Evolutionary conservation across 2,329 filamentous ascomycete species (phyloP).

Genomic region (Fusarium mangiferae): DNA sequence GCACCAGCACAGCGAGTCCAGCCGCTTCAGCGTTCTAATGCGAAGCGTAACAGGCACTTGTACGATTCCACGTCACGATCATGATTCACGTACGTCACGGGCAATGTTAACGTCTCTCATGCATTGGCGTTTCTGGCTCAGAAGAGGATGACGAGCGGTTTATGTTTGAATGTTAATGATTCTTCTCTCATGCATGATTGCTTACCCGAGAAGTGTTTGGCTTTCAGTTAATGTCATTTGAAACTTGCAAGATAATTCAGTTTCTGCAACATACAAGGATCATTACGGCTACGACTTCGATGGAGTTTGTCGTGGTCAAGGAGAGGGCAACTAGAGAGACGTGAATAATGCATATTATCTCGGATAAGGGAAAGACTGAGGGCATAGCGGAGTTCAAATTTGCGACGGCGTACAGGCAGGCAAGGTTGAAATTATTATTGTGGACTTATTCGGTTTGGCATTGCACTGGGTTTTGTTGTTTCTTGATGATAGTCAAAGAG

Average conservation of each 20-base stretch:
- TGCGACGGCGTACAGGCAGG: slow-evolving; percentile 40
- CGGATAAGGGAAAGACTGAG: slow-evolving; percentile 13
- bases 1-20: slow-evolving; percentile 34
- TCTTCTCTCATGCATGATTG: slow-evolving; percentile 34
- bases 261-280: slow-evolving; percentile 21
- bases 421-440: slow-evolving; percentile 29
- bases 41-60: slow-evolving; percentile 33
- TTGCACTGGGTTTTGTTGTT: slow-evolving; percentile 26
- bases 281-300: slow-evolving; percentile 23
- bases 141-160: slow-evolving; percentile 35
- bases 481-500: slow-evolving; percentile 24
- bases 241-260: slow-evolving; percentile 16
- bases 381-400: slow-evolving; percentile 33
- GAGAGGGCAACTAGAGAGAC: slow-evolving; percentile 10
- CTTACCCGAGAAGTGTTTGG: slow-evolving; percentile 20
- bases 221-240: slow-evolving; percentile 25
- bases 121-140: slow-evolving; percentile 54
- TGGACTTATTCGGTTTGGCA: slow-evolving; percentile 37
- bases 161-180: slow-evolving; percentile 39
- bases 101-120: slow-evolving; percentile 56
- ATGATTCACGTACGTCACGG: slow-evolving; percentile 55
- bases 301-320: slow-evolving; percentile 25
- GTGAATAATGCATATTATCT: slow-evolving; percentile 18
- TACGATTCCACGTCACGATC: slow-evolving; percentile 52
- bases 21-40: slow-evolving; percentile 28